These are phyloP conservation scores for Crithidia thermophila DNA, from an alignment of 208 protist species.

Conservation along the genomic window DNA sequence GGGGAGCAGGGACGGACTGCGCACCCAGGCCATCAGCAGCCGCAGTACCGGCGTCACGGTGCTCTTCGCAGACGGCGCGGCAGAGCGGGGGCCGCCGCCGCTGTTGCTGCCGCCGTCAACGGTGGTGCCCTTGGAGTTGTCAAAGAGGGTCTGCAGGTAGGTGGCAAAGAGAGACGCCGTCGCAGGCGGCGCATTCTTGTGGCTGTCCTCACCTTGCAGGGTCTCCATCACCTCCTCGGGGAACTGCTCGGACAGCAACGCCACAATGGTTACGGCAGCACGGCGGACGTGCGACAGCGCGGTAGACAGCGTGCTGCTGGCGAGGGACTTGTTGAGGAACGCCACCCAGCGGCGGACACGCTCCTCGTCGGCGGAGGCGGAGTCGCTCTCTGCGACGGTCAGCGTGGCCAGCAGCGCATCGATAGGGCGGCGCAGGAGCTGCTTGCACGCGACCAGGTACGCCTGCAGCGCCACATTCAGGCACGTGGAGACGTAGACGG, in stretches of 20 bases:
- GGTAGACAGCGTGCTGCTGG: constrained; percentile 43
- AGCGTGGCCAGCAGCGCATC: constrained; percentile 23
- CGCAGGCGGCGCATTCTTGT: too few relatives aligned
- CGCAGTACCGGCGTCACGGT: constrained; percentile 68
- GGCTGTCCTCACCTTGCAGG: constrained; percentile 24
- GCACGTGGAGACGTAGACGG: constrained; percentile 65
- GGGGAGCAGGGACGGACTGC: constrained; percentile 50
- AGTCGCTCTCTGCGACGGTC: background rate
- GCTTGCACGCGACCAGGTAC: constrained; percentile 81
- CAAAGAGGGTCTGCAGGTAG: constrained; percentile 40
- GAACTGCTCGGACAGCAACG: constrained; percentile 83
- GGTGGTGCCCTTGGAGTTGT: constrained; percentile 53
- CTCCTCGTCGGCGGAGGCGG: constrained; percentile 14
- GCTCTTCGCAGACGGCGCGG: constrained; percentile 23
- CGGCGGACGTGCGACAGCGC: constrained; percentile 61
- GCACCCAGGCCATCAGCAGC: constrained; percentile 69
- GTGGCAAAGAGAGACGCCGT: constrained; percentile 29
- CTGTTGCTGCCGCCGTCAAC: constrained; percentile 22
- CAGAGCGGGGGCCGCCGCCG: background rate
- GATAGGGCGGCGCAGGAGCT: constrained; percentile 42
- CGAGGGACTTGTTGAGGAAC: constrained; percentile 35
- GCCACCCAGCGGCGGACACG: constrained; percentile 24
- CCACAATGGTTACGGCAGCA: constrained; percentile 46
- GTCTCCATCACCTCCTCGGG: constrained; percentile 63
- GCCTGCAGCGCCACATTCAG: constrained; percentile 62